Percentiles rank a stretch among this genome's conserved stretches.
Evolutionary conservation across 2,329 filamentous ascomycete genomes (phyloP).

Genomic region (Trichophyton equinum): DNA sequence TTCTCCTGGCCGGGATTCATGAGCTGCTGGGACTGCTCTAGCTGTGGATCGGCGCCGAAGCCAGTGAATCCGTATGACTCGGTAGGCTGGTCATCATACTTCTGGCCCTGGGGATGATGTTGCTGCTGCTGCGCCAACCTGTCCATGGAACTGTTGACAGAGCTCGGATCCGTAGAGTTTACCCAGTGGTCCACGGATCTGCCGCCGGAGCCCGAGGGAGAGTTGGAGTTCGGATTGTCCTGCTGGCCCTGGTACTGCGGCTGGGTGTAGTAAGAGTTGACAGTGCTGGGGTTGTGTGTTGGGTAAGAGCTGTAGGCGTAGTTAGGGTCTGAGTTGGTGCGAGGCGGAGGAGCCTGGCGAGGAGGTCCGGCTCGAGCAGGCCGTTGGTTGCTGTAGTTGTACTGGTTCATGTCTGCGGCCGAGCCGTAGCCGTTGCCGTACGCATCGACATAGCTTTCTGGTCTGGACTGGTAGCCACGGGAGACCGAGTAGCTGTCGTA

Average conservation of each 20-base stretch:
- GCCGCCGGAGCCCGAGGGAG: conserved; percentile 52
- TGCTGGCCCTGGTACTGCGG: conserved; percentile 54
- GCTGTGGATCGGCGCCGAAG: conserved; percentile 34
- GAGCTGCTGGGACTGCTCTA: conserved; percentile 16
- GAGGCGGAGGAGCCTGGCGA: conserved; percentile 20
- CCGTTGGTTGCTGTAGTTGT: conserved; percentile 20
- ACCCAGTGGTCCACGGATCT: conserved; percentile 58
- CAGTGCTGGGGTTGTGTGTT: conserved; percentile 10
- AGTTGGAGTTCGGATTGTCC: conserved; percentile 75
- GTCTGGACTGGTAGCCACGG: conserved; percentile 28
- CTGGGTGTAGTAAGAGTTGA: conserved; percentile 2
- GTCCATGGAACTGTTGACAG: conserved; percentile 84
- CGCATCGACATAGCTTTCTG: conserved; percentile 35
- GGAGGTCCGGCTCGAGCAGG: conserved; percentile 9
- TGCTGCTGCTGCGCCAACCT: conserved; percentile 44
- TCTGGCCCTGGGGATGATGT: conserved; percentile 20
- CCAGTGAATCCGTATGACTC: conserved; percentile 54
- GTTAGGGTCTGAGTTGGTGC: conserved; percentile 25
- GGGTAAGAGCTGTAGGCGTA: conserved; percentile 8
- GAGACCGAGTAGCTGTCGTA: conserved; percentile 24
- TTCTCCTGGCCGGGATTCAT: background rate
- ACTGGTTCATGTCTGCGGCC: conserved; percentile 26
- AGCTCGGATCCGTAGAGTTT: conserved; percentile 81
- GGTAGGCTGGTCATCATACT: conserved; percentile 18
- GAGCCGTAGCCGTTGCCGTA: conserved; percentile 16